Evolutionary conservation across 176 grass and related monocot genomes (phyloP).

Genomic region (Rhynchospora pubera): DNA sequence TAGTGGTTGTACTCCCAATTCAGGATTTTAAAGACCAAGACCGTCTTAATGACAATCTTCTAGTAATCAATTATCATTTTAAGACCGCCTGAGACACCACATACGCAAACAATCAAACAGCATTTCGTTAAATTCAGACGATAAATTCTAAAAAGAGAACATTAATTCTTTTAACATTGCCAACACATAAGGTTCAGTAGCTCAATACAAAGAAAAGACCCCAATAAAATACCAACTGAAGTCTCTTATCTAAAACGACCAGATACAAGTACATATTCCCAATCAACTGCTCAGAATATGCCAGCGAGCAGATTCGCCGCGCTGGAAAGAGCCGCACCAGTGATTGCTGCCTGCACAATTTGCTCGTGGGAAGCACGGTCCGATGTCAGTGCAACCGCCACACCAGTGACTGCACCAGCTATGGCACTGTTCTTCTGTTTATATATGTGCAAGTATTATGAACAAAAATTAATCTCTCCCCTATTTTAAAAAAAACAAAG

Average conservation of each 20-base stretch:
- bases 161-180: too few relatives aligned
- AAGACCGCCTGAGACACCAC: too few relatives aligned
- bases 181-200: too few relatives aligned
- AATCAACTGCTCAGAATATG: conserved; percentile 41
- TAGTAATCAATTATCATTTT: too few relatives aligned
- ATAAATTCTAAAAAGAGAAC: too few relatives aligned
- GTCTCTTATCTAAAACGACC: background rate
- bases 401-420: conserved; percentile 64
- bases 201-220: too few relatives aligned
- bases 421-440: conserved; percentile 70
- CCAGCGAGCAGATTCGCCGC: conserved; percentile 75
- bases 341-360: conserved; percentile 67
- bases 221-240: background rate
- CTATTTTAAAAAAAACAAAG: background rate
- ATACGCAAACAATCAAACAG: too few relatives aligned
- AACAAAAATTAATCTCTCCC: conserved; percentile 18
- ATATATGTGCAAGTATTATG: too few relatives aligned
- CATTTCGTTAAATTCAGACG: too few relatives aligned
- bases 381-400: conserved; percentile 52
- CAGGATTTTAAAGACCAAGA: too few relatives aligned
- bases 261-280: background rate
- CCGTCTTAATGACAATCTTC: too few relatives aligned
- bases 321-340: conserved; percentile 63
- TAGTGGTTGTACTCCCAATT: too few relatives aligned
- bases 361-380: conserved; percentile 55